Percentiles rank a stretch among this genome's conserved stretches.
Conservation (phyloP, 192 early-diverging fungal species). For the Spinellus fusiger region DNA sequence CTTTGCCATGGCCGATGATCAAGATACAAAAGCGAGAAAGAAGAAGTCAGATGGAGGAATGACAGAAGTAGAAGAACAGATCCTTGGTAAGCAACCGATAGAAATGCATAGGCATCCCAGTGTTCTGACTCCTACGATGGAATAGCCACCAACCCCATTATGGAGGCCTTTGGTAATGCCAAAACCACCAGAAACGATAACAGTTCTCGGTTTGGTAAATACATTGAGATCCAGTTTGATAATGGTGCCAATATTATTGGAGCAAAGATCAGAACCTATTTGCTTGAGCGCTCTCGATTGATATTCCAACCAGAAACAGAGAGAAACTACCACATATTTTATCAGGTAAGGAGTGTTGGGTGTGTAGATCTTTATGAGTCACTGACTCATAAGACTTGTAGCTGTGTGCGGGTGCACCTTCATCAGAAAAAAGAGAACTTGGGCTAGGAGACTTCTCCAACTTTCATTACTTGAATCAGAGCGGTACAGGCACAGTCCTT, state of each 20-base stretch:
- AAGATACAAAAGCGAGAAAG: conserved; percentile 38
- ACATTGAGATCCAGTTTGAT: conserved; percentile 94
- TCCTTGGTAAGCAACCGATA: conserved; percentile 43
- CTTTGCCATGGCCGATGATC: conserved; percentile 78
- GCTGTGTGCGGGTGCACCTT: conserved; percentile 84
- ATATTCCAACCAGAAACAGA: conserved; percentile 90
- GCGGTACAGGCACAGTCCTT: conserved; percentile 66
- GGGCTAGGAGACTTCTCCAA: conserved; percentile 64
- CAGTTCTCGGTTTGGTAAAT: conserved; percentile 97
- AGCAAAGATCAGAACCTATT: conserved; percentile 91
- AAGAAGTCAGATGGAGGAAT: conserved; percentile 43
- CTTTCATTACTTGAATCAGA: conserved; percentile 88
- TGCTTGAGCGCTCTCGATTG: conserved; percentile 92
- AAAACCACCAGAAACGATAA: conserved; percentile 99
- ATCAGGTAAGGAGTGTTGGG: conserved; percentile 54
- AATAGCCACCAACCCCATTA: conserved; percentile 94
- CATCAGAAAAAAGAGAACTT: conserved; percentile 73
- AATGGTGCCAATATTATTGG: conserved; percentile 81
- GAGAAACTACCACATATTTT: conserved; percentile 99
- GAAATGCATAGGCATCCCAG: neutral
- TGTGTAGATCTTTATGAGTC: neutral
- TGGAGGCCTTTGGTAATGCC: conserved; percentile 99
- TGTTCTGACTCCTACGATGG: neutral
- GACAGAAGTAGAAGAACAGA: conserved; percentile 75
- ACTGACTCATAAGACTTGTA: conserved; percentile 3